Evolutionary conservation across 495 filamentous ascomycete species (phyloP).

Genomic region (Polyplosphaeria fusca): DNA sequence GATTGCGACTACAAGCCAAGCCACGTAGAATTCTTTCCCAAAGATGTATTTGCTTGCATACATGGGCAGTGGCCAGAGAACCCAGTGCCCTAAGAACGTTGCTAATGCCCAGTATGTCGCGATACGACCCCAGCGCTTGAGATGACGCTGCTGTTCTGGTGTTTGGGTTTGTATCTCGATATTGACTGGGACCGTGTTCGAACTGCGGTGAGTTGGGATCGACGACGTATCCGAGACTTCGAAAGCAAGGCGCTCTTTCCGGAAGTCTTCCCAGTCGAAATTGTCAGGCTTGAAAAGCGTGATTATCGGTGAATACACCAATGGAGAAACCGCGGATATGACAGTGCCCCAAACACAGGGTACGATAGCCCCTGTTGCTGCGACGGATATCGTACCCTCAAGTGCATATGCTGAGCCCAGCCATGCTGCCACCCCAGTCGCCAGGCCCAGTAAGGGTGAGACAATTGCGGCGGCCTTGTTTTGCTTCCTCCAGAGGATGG

Average conservation of each 20-base stretch:
- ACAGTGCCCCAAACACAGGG: constrained; percentile 49
- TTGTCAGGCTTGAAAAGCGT: constrained; percentile 25
- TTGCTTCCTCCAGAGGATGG: constrained; percentile 51
- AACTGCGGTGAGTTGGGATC: not conserved
- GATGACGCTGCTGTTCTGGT: not conserved
- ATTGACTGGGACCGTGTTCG: not conserved
- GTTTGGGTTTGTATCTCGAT: not conserved
- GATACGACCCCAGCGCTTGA: constrained; percentile 11
- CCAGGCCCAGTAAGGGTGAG: constrained; percentile 45
- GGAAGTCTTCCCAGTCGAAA: constrained; percentile 35
- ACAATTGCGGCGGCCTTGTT: constrained; percentile 46
- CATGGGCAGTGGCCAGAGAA: constrained; percentile 39
- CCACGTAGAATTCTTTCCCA: constrained; percentile 46
- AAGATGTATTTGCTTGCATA: constrained; percentile 40
- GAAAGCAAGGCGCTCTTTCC: constrained; percentile 15
- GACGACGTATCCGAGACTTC: constrained; percentile 16
- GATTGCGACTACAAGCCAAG: constrained; percentile 48
- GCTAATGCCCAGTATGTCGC: constrained; percentile 9
- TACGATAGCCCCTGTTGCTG: constrained; percentile 45
- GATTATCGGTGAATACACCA: constrained; percentile 28
- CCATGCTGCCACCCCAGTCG: constrained; percentile 49
- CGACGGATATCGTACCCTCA: constrained; percentile 48
- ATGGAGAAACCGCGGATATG: constrained; percentile 29
- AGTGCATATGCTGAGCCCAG: constrained; percentile 46
- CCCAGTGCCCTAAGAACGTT: constrained; percentile 44